Evolutionary conservation across 2,329 filamentous ascomycete species (phyloP), one percentile per base, ranked within the genome.

Genomic region (Phialophora macrospora): DNA sequence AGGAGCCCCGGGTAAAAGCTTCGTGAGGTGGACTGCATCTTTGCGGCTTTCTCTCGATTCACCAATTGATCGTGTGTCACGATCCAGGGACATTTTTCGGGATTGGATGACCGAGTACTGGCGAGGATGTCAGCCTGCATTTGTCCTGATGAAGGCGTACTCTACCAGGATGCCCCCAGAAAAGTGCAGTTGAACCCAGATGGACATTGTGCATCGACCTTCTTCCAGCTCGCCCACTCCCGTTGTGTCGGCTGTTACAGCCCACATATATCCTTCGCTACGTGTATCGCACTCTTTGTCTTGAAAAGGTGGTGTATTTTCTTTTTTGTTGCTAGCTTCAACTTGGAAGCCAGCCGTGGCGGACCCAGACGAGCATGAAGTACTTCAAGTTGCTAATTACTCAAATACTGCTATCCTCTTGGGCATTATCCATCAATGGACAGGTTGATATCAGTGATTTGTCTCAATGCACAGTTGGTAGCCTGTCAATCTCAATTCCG

Each of bases 101-200:
- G 14, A 44, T 20, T 44, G 48, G 22, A 26, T 51, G 48, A 51
- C 48, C 20, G 48, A 12, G 7, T 9, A 4, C 14, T 22, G 9
- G 48, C 22, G 48, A 51, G 48, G 9, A 26, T 51, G 48, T 51
- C 48, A 51, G 48, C 20, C 48, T 5, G 48, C 22, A 51, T 22
- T 11, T 5, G 48, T 1, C 20, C 20, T n/a, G 20, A 17, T 22
- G 14, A 20, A 22, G 48, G 22, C 9, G 26, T 22, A 24, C 9
- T 34, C 9, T 4, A 34, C 24, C 9, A 51, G 24, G 48, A 14
- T 51, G 2, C 5, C 20, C 20, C 48, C 48, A 11, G 48, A n/a
- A 51, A 51, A 4, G 22, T 51, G 48, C 20, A 26, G 9, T 22
- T 22, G 24, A 51, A 28, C 48, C 48, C 24, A 28, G 48, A 51